These are phyloP conservation scores for Penicillium sp. DNA, from an alignment of 2,329 filamentous ascomycete genomes.

Conservation along the genomic window DNA sequence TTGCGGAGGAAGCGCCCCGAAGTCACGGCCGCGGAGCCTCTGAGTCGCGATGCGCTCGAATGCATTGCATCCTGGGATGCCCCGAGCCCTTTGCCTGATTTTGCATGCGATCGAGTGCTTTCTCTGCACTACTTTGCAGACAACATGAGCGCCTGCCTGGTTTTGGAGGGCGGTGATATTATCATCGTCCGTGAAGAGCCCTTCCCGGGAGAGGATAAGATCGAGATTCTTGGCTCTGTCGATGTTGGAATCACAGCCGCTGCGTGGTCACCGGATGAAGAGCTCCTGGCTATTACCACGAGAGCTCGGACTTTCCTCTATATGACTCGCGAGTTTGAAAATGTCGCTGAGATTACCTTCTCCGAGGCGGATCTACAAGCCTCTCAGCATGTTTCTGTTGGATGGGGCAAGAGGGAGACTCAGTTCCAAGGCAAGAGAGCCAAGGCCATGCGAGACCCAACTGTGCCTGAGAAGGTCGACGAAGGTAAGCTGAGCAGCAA, in stretches of 20 bases:
- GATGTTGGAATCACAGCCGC: slow-evolving; percentile 90
- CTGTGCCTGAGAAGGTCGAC: slow-evolving; percentile 90
- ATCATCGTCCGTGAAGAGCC: slow-evolving; percentile 79
- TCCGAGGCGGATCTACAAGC: slow-evolving; percentile 77
- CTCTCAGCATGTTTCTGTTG: slow-evolving; percentile 94
- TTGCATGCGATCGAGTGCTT: slow-evolving; percentile 76
- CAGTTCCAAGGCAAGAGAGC: slow-evolving; percentile 95
- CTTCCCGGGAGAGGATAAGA: slow-evolving; percentile 71
- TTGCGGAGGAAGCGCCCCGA: slow-evolving; percentile 61
- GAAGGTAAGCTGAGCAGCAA: slow-evolving; percentile 74
- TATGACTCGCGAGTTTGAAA: slow-evolving; percentile 92
- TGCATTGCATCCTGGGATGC: slow-evolving; percentile 87
- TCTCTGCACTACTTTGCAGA: slow-evolving; percentile 86
- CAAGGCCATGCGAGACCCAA: slow-evolving; percentile 86
- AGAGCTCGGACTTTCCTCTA: slow-evolving; percentile 79
- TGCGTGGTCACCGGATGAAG: slow-evolving; percentile 93
- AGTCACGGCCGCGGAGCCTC: slow-evolving; percentile 47
- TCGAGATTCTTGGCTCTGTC: slow-evolving; percentile 94
- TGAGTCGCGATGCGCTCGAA: slow-evolving; percentile 49
- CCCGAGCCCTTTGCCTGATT: slow-evolving; percentile 76
- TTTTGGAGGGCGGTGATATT: slow-evolving; percentile 90
- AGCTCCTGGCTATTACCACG: slow-evolving; percentile 83
- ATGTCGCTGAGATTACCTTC: slow-evolving; percentile 75
- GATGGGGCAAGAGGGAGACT: slow-evolving; percentile 98
- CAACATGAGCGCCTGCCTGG: slow-evolving; percentile 75